Percentiles rank a stretch among this genome's conserved stretches.
These are phyloP conservation scores for Irpex lacteus DNA, from an alignment of 1,284 basidiomycete genomes.

Conservation along the genomic window DNA sequence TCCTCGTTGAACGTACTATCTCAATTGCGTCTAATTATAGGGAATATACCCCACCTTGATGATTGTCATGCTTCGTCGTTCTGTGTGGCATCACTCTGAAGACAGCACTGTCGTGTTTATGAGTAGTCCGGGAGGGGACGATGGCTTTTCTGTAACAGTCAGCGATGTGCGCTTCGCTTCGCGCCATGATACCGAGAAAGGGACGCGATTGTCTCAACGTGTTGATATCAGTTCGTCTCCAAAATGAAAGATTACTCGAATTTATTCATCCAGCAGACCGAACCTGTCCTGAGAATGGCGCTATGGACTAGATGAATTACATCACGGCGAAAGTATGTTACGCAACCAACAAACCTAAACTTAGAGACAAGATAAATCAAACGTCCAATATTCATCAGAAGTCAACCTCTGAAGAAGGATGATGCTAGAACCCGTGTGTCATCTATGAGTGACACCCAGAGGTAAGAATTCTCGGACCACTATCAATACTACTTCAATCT, in stretches of 20 bases:
- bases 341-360: too few species aligned
- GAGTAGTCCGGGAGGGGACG: neutral
- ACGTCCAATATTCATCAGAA: too few species aligned
- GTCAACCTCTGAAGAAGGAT: too few species aligned
- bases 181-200: neutral
- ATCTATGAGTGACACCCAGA: too few species aligned
- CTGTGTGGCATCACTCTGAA: slow-evolving; percentile 13
- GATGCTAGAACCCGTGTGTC: too few species aligned
- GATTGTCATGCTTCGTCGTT: slow-evolving; percentile 11
- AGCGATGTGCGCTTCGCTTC: neutral
- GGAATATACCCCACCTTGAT: slow-evolving; percentile 17
- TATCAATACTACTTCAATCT: too few species aligned
- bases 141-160: neutral
- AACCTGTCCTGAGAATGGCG: too few species aligned
- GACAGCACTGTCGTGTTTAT: neutral
- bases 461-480: too few species aligned
- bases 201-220: slow-evolving; percentile 24
- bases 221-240: slow-evolving; percentile 19
- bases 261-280: too few species aligned
- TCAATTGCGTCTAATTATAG: neutral
- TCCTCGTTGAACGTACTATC: neutral
- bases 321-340: too few species aligned
- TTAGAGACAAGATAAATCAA: too few species aligned
- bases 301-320: too few species aligned
- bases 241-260: neutral